Conservation (phyloP, 208 protist genomes). For the Phytomonas sp. region DNA sequence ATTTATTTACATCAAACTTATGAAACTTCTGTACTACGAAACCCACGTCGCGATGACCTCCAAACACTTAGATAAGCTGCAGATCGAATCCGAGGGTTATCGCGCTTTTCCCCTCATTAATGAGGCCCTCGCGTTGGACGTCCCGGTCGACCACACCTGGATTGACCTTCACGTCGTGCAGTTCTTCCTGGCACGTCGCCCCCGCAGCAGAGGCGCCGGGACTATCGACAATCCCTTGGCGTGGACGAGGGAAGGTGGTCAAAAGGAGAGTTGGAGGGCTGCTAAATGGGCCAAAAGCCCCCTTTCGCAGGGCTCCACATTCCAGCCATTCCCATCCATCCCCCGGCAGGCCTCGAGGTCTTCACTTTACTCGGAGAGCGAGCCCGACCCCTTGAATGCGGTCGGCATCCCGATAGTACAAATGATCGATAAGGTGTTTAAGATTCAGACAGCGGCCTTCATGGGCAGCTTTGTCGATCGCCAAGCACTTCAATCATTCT, state of each 20-base stretch:
- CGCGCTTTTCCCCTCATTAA: constrained; percentile 61
- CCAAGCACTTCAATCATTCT: background rate
- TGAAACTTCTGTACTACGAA: constrained; percentile 44
- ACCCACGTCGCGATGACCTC: constrained; percentile 48
- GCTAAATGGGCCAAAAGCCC: background rate
- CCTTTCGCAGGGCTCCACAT: background rate
- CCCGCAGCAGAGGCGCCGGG: background rate
- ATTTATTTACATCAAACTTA: constrained; percentile 50
- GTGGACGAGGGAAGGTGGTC: background rate
- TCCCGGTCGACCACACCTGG: background rate
- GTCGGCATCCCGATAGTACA: background rate
- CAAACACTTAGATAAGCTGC: constrained; percentile 25
- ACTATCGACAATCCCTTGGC: background rate
- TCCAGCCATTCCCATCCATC: background rate
- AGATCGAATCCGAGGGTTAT: constrained; percentile 63
- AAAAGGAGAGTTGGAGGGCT: background rate
- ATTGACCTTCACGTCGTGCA: background rate
- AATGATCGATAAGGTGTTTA: background rate
- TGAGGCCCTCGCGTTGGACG: constrained; percentile 8
- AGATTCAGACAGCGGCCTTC: background rate
- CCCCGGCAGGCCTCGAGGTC: background rate
- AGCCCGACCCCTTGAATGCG: background rate
- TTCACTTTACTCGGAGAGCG: background rate
- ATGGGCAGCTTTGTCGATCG: background rate
- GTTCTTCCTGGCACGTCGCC: background rate